A percentile compares a stretch with the other conserved stretches of the same genome.
Evolutionary conservation across 2,329 filamentous ascomycete genomes (phyloP).

Genomic region (Fusarium buharicum): DNA sequence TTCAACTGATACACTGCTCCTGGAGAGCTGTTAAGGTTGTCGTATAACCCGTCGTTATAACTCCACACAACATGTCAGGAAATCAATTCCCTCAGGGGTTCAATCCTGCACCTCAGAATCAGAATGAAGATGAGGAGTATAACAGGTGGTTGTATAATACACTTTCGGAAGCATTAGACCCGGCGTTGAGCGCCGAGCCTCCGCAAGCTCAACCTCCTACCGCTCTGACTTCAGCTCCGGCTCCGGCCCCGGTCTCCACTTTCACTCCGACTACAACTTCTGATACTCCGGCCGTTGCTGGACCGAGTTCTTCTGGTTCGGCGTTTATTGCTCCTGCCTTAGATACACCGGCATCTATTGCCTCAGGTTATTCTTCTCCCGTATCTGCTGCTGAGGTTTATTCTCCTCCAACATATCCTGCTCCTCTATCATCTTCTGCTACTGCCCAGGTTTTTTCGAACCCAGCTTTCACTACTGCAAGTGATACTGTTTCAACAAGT

Average conservation of each 20-base stretch:
- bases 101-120: neutral
- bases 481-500: too few relatives aligned
- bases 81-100: neutral
- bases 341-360: too few relatives aligned
- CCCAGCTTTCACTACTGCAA: too few relatives aligned
- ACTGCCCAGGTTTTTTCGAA: too few relatives aligned
- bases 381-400: too few relatives aligned
- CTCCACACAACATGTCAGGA: conserved; percentile 4
- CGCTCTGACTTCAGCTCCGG: neutral
- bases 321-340: too few relatives aligned
- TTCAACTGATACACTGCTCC: neutral
- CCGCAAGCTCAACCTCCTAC: neutral
- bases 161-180: neutral
- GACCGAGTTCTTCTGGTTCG: neutral
- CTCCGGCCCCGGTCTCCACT: neutral
- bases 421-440: too few relatives aligned
- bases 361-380: too few relatives aligned
- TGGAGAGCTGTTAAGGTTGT: neutral
- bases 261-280: neutral
- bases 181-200: neutral
- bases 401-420: too few relatives aligned
- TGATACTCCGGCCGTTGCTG: too few relatives aligned
- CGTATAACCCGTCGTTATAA: neutral
- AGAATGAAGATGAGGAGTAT: neutral
- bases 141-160: too few relatives aligned